Conservation (phyloP, 1,284 basidiomycete genomes). For the Microbotryomycetes sp. region DNA sequence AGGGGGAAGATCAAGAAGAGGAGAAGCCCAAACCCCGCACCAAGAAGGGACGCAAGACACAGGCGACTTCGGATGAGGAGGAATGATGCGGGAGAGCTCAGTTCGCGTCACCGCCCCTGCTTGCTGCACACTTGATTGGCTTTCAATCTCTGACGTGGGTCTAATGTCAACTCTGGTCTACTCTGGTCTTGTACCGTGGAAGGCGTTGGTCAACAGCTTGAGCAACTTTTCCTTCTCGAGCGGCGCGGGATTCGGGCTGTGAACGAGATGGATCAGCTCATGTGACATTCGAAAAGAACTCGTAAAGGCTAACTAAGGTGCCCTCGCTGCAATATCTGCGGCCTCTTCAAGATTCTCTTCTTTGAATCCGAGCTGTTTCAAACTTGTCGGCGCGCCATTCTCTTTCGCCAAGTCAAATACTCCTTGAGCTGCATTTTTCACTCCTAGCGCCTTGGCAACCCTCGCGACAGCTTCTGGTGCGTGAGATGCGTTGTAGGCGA, state of each 20-base stretch:
- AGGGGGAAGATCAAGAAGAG: not conserved
- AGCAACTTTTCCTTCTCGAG: conserved; percentile 43
- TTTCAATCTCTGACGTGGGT: no score
- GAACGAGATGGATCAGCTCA: not conserved
- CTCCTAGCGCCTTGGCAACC: conserved; percentile 41
- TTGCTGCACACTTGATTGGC: no score
- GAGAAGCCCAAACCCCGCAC: not conserved
- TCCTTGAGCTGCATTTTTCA: conserved; percentile 42
- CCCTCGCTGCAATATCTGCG: conserved; percentile 45
- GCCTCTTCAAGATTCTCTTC: conserved; percentile 46
- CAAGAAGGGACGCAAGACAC: not conserved
- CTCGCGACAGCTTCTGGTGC: conserved; percentile 42
- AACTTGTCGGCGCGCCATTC: conserved; percentile 43
- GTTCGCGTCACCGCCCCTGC: no score
- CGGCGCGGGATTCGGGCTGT: conserved; percentile 45
- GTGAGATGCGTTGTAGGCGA: conserved; percentile 46
- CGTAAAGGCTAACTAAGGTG: conserved; percentile 40
- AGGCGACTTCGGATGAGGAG: not conserved
- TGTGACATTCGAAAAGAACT: no score
- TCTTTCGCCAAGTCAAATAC: conserved; percentile 45
- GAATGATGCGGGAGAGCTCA: no score
- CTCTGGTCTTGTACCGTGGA: conserved; percentile 24
- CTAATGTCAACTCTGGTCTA: no score
- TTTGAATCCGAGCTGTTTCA: conserved; percentile 47
- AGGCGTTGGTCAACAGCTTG: conserved; percentile 35